Conservation (phyloP, 257 asterid genomes). For the Solanum stenotomum region DNA sequence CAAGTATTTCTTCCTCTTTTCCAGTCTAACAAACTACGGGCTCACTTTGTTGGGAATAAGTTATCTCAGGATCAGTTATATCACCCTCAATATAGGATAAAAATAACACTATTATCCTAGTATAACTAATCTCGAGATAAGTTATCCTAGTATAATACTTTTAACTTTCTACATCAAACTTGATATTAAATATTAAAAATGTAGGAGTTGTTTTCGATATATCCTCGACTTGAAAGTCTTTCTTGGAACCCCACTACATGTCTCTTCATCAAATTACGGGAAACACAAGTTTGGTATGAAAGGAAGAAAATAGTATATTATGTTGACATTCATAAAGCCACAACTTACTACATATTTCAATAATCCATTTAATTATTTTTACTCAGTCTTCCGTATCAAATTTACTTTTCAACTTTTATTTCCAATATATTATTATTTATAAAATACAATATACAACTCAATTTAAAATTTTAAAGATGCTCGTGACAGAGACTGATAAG, state of each 20-base stretch:
- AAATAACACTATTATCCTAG: no score
- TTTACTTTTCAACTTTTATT: not conserved
- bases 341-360: not conserved
- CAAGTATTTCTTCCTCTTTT: not conserved
- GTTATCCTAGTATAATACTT: no score
- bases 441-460: not conserved
- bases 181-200: no score
- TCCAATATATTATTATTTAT: not conserved
- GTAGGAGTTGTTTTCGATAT: accelerated
- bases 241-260: not conserved
- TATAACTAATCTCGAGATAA: no score
- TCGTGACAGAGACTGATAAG: not conserved
- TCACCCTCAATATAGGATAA: not conserved
- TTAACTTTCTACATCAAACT: not conserved
- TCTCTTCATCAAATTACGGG: not conserved
- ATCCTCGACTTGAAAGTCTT: not conserved
- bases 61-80: no score
- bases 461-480: not conserved
- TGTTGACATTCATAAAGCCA: not conserved
- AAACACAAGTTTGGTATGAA: not conserved
- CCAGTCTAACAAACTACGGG: not conserved
- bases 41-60: no score
- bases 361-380: not conserved
- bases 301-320: not conserved
- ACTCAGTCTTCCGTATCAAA: not conserved